Evolutionary conservation across 1,284 basidiomycete genomes (phyloP).

Genomic region (Ceratobasidium sp.): DNA sequence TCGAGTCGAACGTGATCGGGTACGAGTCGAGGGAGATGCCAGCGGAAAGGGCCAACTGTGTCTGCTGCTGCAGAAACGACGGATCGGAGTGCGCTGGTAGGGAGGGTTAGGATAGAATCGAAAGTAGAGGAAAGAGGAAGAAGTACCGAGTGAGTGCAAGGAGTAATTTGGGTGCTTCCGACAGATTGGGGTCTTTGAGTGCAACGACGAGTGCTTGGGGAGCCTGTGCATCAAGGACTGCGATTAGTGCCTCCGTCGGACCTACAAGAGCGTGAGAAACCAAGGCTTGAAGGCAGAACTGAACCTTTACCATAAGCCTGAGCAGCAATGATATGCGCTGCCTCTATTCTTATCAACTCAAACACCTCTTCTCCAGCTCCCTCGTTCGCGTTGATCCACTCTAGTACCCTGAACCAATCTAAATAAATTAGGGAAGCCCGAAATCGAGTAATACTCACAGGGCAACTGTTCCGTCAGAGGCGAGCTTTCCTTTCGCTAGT

Average conservation of each 20-base stretch:
- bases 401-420: conserved; percentile 1
- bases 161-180: not conserved
- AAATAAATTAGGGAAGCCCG: not conserved
- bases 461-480: conserved; percentile 27
- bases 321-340: conserved; percentile 38
- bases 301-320: conserved; percentile 25
- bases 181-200: not conserved
- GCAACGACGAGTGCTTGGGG: conserved; percentile 29
- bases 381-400: conserved; percentile 38
- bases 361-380: conserved; percentile 16
- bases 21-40: conserved; percentile 23
- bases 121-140: not conserved
- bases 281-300: not conserved
- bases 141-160: conserved; percentile 35
- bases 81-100: conserved; percentile 18
- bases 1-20: conserved; percentile 21
- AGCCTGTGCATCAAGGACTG: conserved; percentile 29
- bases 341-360: conserved; percentile 34
- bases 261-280: conserved; percentile 12
- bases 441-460: not conserved
- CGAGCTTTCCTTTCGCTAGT: conserved; percentile 19
- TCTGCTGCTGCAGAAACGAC: conserved; percentile 34
- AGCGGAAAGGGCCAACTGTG: conserved; percentile 27
- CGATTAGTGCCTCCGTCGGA: conserved; percentile 14
- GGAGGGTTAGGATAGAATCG: not conserved